Evolutionary conservation across 805 yeast species (phyloP).

Genomic region (Candida cerambycidarum): DNA sequence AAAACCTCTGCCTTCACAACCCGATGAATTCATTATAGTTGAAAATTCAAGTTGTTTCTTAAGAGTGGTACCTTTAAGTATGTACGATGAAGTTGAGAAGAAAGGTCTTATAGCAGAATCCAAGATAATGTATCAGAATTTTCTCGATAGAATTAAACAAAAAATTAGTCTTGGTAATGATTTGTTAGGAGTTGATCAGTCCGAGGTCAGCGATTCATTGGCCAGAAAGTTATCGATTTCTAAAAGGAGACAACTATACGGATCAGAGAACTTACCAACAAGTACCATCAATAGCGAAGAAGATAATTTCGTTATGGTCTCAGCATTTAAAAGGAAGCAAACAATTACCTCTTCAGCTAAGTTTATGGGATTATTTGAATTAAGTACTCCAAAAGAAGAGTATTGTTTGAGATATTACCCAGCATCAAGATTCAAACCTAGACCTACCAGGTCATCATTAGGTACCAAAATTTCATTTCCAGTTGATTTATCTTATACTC

Average conservation of each 20-base stretch:
- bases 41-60: conserved; percentile 29
- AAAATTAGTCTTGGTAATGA: conserved; percentile 28
- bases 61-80: conserved; percentile 26
- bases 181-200: conserved; percentile 13
- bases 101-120: conserved; percentile 30
- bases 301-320: conserved; percentile 16
- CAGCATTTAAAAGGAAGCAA: conserved; percentile 31
- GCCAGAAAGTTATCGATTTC: conserved; percentile 18
- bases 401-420: conserved; percentile 30
- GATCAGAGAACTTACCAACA: background rate
- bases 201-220: conserved; percentile 9
- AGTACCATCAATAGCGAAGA: conserved; percentile 9
- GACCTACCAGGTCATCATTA: conserved; percentile 3
- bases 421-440: conserved; percentile 20
- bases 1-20: conserved; percentile 17
- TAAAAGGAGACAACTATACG: conserved; percentile 22
- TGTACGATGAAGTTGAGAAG: conserved; percentile 23
- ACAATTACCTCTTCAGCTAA: conserved; percentile 30
- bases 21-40: conserved; percentile 34
- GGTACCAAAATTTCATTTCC: conserved; percentile 24
- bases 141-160: conserved; percentile 28
- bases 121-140: conserved; percentile 27
- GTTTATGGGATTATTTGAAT: conserved; percentile 29
- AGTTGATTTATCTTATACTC: conserved; percentile 26
- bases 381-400: conserved; percentile 30